These are phyloP conservation scores for Excoecaria agallocha DNA, from an alignment of 345 rosid genomes.

Conservation along the genomic window DNA sequence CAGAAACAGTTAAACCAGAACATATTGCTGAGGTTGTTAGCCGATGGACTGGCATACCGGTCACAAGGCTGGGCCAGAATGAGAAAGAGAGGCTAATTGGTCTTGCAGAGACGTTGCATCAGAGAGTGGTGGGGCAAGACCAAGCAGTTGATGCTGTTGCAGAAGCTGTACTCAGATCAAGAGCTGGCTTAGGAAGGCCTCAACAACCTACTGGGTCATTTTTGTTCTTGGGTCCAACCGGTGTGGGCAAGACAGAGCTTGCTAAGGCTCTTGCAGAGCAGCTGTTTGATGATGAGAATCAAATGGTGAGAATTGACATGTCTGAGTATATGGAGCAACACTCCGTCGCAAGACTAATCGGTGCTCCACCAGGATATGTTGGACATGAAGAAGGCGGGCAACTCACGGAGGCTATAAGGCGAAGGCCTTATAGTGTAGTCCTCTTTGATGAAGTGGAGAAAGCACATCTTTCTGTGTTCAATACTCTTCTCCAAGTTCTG, in stretches of 20 bases:
- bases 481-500: constrained; percentile 87
- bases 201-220: constrained; percentile 95
- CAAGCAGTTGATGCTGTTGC: constrained; percentile 76
- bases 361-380: constrained; percentile 90
- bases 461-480: constrained; percentile 84
- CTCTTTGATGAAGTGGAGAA: constrained; percentile 94
- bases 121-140: constrained; percentile 82
- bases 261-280: constrained; percentile 96
- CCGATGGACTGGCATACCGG: constrained; percentile 93
- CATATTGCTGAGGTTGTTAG: constrained; percentile 93
- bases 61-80: constrained; percentile 83
- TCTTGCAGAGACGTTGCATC: constrained; percentile 72
- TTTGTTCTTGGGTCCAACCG: constrained; percentile 89
- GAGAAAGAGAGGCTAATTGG: constrained; percentile 82
- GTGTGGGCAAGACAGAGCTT: constrained; percentile 91
- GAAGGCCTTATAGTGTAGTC: constrained; percentile 78
- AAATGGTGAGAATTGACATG: constrained; percentile 77
- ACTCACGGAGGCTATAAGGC: constrained; percentile 84
- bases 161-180: constrained; percentile 78
- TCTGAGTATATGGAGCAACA: constrained; percentile 91
- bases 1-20: constrained; percentile 84
- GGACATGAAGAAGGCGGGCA: constrained; percentile 99
- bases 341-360: constrained; percentile 71
- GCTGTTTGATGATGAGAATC: constrained; percentile 79
- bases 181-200: constrained; percentile 92